Conservation (phyloP, 257 asterid genomes). For the Primulina eburnea region DNA sequence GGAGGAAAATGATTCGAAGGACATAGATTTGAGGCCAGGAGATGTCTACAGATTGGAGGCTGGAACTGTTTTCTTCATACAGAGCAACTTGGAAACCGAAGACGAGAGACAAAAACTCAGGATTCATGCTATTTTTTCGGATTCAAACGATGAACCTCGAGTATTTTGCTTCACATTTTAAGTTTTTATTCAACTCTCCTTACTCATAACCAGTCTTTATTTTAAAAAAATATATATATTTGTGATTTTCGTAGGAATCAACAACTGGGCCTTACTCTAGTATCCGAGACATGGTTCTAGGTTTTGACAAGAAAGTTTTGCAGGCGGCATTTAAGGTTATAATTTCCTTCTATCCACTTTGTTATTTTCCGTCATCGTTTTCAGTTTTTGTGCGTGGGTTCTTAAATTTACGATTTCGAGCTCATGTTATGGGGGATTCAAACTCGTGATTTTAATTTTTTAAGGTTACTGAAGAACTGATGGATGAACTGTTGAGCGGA, state of each 20-base stretch:
- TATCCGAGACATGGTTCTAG: slow-evolving; percentile 62
- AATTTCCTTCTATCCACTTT: not conserved
- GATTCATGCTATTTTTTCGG: slow-evolving; percentile 61
- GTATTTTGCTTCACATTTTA: slow-evolving; percentile 27
- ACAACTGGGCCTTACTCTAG: slow-evolving; percentile 54
- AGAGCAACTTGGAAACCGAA: slow-evolving; percentile 55
- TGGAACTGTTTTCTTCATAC: slow-evolving; percentile 64
- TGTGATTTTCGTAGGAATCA: slow-evolving; percentile 38
- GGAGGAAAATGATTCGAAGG: slow-evolving; percentile 41
- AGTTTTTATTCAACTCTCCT: not conserved
- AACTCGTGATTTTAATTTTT: not conserved
- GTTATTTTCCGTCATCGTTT: not conserved
- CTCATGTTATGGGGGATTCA: not conserved
- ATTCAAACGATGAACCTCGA: slow-evolving; percentile 29
- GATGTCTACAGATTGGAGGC: slow-evolving; percentile 53
- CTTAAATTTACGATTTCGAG: too few relatives aligned
- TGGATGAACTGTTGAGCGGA: slow-evolving; percentile 49
- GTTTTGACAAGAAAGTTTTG: slow-evolving; percentile 66
- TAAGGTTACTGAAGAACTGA: slow-evolving; percentile 55
- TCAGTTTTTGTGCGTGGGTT: too few relatives aligned
- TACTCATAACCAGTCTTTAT: not conserved
- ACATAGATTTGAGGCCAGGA: slow-evolving; percentile 43
- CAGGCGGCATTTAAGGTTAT: slow-evolving; percentile 62
- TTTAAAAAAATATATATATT: too few relatives aligned
- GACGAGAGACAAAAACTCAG: slow-evolving; percentile 54